phyloP scores from a whole-genome alignment of 305 asterid species.

The Euphrasia arctica region DNA sequence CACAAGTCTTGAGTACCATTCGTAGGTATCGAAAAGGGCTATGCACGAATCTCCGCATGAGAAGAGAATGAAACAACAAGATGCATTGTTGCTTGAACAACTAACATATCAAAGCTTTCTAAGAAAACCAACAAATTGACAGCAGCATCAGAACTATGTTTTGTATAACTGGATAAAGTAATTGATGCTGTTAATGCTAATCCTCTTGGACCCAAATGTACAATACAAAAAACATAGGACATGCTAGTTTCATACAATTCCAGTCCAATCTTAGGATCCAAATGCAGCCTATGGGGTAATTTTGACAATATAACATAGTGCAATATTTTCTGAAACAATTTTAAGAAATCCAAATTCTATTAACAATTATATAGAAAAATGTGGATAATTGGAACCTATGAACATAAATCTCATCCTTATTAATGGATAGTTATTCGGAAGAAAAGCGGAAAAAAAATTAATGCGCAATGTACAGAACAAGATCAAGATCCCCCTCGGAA shows the following conservation, averaged over 20 bases:
- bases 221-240: background rate
- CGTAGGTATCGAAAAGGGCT: background rate
- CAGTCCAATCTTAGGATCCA: background rate
- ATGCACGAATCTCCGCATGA: background rate
- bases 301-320: background rate
- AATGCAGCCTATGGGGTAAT: slow-evolving; percentile 5
- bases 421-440: too few relatives aligned
- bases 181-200: slow-evolving; percentile 1
- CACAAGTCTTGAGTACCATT: slow-evolving; percentile 5
- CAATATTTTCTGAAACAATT: background rate
- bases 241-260: background rate
- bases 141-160: background rate
- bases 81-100: slow-evolving; percentile 2
- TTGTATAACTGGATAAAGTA: background rate
- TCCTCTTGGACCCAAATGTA: background rate
- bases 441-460: too few relatives aligned
- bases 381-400: background rate
- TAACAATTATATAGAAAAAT: background rate
- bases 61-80: background rate
- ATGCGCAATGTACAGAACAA: too few relatives aligned
- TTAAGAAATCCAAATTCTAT: background rate
- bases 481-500: too few relatives aligned
- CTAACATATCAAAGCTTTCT: slow-evolving; percentile 3
- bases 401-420: background rate
- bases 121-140: background rate